phyloP scores from a whole-genome alignment of 140 eudicot genomes.

The Flaveria floridana region DNA sequence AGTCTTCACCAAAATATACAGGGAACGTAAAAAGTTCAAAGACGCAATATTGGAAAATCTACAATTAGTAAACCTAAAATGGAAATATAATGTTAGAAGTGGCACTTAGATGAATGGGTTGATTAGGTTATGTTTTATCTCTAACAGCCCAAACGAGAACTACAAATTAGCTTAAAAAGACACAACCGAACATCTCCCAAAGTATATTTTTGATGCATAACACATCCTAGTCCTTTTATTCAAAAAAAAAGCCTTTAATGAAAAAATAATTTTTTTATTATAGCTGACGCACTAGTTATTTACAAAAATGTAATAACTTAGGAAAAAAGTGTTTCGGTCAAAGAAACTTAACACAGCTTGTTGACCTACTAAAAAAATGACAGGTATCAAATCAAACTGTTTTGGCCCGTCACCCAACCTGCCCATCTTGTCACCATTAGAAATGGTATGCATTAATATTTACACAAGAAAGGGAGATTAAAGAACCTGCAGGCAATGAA shows the following conservation, averaged over 20 bases:
- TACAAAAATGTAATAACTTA: neutral
- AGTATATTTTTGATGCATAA: neutral
- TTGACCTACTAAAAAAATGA: neutral
- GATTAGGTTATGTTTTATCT: neutral
- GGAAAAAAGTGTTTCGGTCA: neutral
- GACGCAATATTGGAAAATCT: neutral
- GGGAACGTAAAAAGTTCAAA: neutral
- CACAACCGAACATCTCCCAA: neutral
- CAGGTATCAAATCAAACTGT: neutral
- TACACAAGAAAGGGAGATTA: slow-evolving; percentile 13
- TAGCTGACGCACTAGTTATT: neutral
- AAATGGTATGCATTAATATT: neutral
- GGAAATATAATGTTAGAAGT: neutral
- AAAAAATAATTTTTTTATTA: neutral
- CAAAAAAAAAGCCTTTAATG: neutral
- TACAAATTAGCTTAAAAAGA: neutral
- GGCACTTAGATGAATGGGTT: neutral
- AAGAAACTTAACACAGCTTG: neutral
- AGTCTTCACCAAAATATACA: neutral
- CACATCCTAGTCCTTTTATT: neutral
- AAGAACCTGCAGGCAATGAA: slow-evolving; percentile 94
- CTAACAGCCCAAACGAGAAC: neutral
- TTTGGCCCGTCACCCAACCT: slow-evolving; percentile 14
- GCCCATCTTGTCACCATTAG: slow-evolving; percentile 12
- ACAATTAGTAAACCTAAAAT: neutral